These are phyloP conservation scores for Tetratostichococcus sp. DNA, from an alignment of 139 green algal genomes.

Conservation along the genomic window DNA sequence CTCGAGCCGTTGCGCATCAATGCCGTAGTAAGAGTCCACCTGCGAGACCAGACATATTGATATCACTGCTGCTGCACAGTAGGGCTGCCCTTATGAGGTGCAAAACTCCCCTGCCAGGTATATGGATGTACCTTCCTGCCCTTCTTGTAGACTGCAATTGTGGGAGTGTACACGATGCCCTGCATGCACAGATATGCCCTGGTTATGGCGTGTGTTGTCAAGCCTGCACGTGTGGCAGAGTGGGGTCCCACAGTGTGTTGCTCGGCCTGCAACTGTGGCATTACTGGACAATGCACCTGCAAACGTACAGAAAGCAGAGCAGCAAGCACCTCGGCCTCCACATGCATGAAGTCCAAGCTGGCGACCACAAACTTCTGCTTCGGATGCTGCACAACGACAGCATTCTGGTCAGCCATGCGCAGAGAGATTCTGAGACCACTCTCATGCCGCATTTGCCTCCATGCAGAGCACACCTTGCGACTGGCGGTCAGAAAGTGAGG, in stretches of 20 bases:
- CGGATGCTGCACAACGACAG: slow-evolving; percentile 27
- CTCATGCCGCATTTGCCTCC: neutral
- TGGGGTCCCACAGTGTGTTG: too few species aligned
- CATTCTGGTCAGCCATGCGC: too few species aligned
- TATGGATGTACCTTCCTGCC: slow-evolving; percentile 43
- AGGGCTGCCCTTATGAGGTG: too few species aligned
- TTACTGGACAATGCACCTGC: too few species aligned
- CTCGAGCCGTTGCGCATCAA: slow-evolving; percentile 28
- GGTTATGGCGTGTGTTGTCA: too few species aligned
- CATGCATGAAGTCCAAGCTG: slow-evolving; percentile 58
- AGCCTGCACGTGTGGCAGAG: too few species aligned
- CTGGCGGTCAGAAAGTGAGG: slow-evolving; percentile 27
- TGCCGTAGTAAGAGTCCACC: slow-evolving; percentile 38
- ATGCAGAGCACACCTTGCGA: slow-evolving; percentile 2
- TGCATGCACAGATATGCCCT: too few species aligned
- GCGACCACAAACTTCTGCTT: slow-evolving; percentile 63
- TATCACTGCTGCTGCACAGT: too few species aligned
- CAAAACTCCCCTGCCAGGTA: too few species aligned
- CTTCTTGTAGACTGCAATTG: slow-evolving; percentile 52
- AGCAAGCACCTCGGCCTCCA: neutral
- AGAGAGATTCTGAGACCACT: too few species aligned
- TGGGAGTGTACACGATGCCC: slow-evolving; percentile 62
- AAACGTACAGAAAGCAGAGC: neutral
- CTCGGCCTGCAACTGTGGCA: too few species aligned
- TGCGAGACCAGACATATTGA: neutral